Evolutionary conservation across 2,329 filamentous ascomycete genomes (phyloP), one percentile per base, ranked within the genome.

Genomic region (Hysterium pulicare): DNA sequence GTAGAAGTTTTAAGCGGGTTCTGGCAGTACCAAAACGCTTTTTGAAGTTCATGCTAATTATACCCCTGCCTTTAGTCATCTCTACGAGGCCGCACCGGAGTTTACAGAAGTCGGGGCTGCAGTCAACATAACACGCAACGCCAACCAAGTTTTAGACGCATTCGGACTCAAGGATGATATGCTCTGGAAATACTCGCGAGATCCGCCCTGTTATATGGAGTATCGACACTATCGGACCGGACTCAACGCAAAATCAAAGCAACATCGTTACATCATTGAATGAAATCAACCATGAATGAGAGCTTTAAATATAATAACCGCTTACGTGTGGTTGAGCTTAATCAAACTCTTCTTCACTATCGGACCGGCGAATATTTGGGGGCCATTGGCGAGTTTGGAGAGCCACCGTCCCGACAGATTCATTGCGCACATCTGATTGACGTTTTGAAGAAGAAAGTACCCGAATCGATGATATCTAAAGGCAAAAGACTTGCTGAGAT

Each of bases 101-200:
- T 69, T 69, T 40, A 54, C 52, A 10, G 65, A 68, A 44, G 64
- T 69, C 22, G 66, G 66, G 5, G 64, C 66, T 40, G 13, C 2
- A 1, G 63, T 69, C 33, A 65, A 63, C 22, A 67, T 69, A 42
- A 62, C 59, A 8, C 54, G 61, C n/a, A 68, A 68, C 34, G 66
- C 66, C 2, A 55, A 53, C 28, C 59, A 53, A 8, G 50, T 68
- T 15, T 46, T 67, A 13, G 53, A 64, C 28, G 52, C 56, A 2
- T 66, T 66, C 23, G 63, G 60, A 9, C 38, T 62, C 6, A 39
- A 57, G 47, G 46, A 63, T 41, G 44, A 54, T 49, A 53, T 68
- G 61, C 58, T 54, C 13, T 53, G 55, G 38, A 66, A 60, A 34
- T 70, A 63, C 10, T 61, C 66, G 0, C 54, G 51, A 20, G 54